Evolutionary conservation across 441 rosid genomes (phyloP).

Genomic region (Francoa sonchifolia): DNA sequence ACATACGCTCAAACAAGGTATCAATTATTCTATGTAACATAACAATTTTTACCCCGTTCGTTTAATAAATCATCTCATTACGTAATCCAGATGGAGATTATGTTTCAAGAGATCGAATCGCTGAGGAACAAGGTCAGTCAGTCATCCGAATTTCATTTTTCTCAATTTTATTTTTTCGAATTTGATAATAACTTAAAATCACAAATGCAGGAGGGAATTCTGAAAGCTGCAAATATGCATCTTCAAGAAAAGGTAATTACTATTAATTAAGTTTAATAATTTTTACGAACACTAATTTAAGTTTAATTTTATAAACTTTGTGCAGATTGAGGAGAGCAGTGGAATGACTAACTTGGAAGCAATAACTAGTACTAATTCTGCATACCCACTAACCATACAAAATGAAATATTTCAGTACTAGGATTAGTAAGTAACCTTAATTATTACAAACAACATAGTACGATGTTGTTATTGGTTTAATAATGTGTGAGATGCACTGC

Average conservation of each 20-base stretch:
- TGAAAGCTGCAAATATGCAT: slow-evolving; percentile 57
- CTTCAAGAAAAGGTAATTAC: slow-evolving; percentile 63
- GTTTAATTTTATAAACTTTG: background rate
- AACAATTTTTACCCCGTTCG: background rate
- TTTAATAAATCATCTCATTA: background rate
- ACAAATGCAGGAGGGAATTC: slow-evolving; percentile 50
- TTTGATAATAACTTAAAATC: background rate
- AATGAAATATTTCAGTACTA: slow-evolving; percentile 48
- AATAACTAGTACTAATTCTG: slow-evolving; percentile 26
- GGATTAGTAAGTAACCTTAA: no score
- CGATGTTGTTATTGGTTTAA: no score
- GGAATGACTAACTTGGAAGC: slow-evolving; percentile 29
- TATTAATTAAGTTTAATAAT: background rate
- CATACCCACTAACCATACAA: slow-evolving; percentile 47
- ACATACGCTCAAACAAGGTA: slow-evolving; percentile 82
- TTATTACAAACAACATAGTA: no score
- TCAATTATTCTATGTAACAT: background rate
- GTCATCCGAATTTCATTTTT: background rate
- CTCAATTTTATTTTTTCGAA: background rate
- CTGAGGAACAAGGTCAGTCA: slow-evolving; percentile 59
- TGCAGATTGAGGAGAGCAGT: slow-evolving; percentile 55
- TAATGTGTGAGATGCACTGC: no score
- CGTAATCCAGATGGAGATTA: slow-evolving; percentile 49
- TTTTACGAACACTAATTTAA: background rate
- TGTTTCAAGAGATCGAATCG: slow-evolving; percentile 74